A percentile compares a stretch with the other conserved stretches of the same genome.
Evolutionary conservation across 129 eudicot genomes (phyloP).

Genomic region (Oenanthe sinensis): DNA sequence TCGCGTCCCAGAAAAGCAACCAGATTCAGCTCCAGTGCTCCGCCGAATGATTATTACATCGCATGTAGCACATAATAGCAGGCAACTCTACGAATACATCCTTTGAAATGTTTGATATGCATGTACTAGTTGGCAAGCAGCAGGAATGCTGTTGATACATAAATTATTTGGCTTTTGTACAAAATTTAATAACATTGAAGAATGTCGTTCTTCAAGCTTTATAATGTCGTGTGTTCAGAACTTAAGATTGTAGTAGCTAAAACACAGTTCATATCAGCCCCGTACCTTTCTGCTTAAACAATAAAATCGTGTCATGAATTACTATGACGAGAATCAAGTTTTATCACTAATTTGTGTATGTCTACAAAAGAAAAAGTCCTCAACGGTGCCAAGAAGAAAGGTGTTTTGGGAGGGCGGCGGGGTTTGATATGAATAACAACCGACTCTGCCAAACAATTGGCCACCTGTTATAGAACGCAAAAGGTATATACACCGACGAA

Average conservation of each 20-base stretch:
- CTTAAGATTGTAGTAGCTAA: neutral
- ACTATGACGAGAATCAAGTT: neutral
- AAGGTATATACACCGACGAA: neutral
- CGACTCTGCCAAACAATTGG: neutral
- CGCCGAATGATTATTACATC: neutral
- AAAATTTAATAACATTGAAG: neutral
- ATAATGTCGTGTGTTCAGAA: neutral
- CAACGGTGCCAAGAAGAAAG: neutral
- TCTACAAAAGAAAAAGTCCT: neutral
- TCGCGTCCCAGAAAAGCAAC: neutral
- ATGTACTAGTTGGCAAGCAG: neutral
- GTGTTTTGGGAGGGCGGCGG: neutral
- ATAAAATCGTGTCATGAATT: neutral
- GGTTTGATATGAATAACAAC: neutral
- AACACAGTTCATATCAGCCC: neutral
- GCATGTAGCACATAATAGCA: neutral
- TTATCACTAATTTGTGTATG: neutral
- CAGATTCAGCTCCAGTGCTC: neutral
- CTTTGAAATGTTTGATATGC: neutral
- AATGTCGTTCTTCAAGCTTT: neutral
- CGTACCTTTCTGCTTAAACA: neutral
- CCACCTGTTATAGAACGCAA: neutral
- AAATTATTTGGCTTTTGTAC: neutral
- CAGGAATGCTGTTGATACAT: neutral
- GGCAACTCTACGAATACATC: neutral